Percentiles rank a stretch among this genome's conserved stretches.
Conservation (phyloP, 176 grass and related monocot species). For the Tillandsia leiboldiana region DNA sequence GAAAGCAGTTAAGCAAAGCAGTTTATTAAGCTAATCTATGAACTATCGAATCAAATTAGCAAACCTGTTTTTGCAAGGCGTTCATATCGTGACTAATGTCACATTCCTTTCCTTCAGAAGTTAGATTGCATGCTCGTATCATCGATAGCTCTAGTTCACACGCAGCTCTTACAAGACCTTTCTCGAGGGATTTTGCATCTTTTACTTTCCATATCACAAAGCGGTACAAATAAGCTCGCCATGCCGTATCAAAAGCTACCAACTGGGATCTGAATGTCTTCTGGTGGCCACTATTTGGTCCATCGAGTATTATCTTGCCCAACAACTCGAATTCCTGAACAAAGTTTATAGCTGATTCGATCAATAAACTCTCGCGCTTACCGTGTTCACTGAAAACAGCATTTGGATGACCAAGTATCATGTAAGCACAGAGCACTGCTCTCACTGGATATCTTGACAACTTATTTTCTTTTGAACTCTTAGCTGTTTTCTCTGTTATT, state of each 20-base stretch:
- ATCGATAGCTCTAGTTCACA: conserved; percentile 91
- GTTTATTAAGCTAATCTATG: conserved; percentile 4
- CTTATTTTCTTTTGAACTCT: conserved; percentile 31
- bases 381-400: conserved; percentile 91
- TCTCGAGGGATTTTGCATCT: conserved; percentile 84
- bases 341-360: conserved; percentile 56
- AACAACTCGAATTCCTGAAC: conserved; percentile 52
- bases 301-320: conserved; percentile 36
- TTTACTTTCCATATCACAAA: conserved; percentile 98
- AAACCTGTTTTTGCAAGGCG: conserved; percentile 86
- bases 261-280: conserved; percentile 44
- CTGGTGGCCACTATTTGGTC: conserved; percentile 30
- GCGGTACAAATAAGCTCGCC: conserved; percentile 75
- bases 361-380: conserved; percentile 53
- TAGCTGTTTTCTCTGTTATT: conserved; percentile 30
- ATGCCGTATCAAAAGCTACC: conserved; percentile 59
- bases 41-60: conserved; percentile 8
- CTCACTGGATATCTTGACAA: conserved; percentile 63
- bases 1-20: neutral
- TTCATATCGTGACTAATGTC: conserved; percentile 84
- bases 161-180: conserved; percentile 88
- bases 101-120: conserved; percentile 30
- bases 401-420: conserved; percentile 90
- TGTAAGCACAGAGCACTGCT: conserved; percentile 88
- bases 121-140: conserved; percentile 92